These are phyloP conservation scores for Dionaea muscipula DNA, from an alignment of 179 eudicot species.

Conservation along the genomic window DNA sequence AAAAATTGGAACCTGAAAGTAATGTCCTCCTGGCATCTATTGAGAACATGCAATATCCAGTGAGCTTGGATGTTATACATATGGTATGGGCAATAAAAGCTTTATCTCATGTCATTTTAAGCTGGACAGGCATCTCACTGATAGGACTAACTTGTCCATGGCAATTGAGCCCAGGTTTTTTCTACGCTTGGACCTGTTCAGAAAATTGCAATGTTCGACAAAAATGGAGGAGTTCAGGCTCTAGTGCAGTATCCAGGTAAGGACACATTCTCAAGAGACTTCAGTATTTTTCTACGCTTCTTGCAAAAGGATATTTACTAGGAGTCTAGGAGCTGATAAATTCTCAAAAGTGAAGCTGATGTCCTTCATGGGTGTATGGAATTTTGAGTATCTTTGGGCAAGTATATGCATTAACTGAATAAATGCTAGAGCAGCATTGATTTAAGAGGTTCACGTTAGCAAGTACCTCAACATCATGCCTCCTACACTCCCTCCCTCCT, in stretches of 20 bases:
- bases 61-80: conserved; percentile 76
- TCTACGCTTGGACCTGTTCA: conserved; percentile 88
- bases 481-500: too few relatives aligned
- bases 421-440: too few relatives aligned
- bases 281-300: too few relatives aligned
- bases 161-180: conserved; percentile 45
- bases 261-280: not conserved
- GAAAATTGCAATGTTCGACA: conserved; percentile 98
- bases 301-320: too few relatives aligned
- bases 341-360: too few relatives aligned
- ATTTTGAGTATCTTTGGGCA: too few relatives aligned
- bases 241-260: conserved; percentile 89
- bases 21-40: conserved; percentile 90
- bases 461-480: too few relatives aligned
- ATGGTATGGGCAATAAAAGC: conserved; percentile 39
- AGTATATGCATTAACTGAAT: too few relatives aligned
- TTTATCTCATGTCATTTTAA: not conserved
- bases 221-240: conserved; percentile 93
- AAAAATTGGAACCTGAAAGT: conserved; percentile 81
- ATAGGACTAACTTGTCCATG: not conserved
- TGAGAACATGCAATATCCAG: conserved; percentile 95
- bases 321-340: too few relatives aligned
- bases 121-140: not conserved
- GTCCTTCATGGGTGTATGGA: too few relatives aligned
- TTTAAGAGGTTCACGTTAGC: too few relatives aligned